Evolutionary conservation across 306 rosid species (phyloP).

Genomic region (Geum urbanum): DNA sequence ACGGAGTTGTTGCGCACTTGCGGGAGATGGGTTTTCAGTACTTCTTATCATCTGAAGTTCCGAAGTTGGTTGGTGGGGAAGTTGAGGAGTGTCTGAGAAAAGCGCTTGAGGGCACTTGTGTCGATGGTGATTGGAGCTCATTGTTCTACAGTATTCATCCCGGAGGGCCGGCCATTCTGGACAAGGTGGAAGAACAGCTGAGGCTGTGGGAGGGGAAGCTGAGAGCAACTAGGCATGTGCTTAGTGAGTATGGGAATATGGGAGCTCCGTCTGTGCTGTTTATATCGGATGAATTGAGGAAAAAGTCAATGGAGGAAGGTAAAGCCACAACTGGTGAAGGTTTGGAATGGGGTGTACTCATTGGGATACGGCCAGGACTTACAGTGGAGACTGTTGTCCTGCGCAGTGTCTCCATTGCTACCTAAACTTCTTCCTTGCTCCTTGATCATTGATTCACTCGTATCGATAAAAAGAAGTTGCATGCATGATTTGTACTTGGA

Average conservation of each 20-base stretch:
- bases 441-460: too few species aligned
- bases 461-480: too few species aligned
- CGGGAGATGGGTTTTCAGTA: conserved; percentile 35
- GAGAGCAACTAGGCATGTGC: conserved; percentile 27
- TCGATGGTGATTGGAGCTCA: conserved; percentile 30
- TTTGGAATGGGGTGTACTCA: conserved; percentile 29
- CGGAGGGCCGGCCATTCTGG: conserved; percentile 35
- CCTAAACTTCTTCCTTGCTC: background rate
- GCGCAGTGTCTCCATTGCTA: background rate
- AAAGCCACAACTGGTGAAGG: conserved; percentile 34
- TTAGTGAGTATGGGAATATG: conserved; percentile 41
- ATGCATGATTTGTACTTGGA: too few species aligned
- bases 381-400: conserved; percentile 6
- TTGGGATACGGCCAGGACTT: conserved; percentile 27
- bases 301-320: conserved; percentile 25
- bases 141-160: conserved; percentile 31
- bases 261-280: conserved; percentile 27
- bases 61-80: conserved; percentile 14
- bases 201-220: conserved; percentile 30
- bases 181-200: conserved; percentile 14
- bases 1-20: conserved; percentile 30
- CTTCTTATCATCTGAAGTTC: conserved; percentile 21
- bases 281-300: conserved; percentile 39
- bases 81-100: conserved; percentile 22
- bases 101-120: conserved; percentile 10